A percentile compares a stretch with the other conserved stretches of the same genome.
These are phyloP conservation scores for Echinochloa phyllopogon DNA, from an alignment of 176 grass and related monocot species.

Conservation along the genomic window DNA sequence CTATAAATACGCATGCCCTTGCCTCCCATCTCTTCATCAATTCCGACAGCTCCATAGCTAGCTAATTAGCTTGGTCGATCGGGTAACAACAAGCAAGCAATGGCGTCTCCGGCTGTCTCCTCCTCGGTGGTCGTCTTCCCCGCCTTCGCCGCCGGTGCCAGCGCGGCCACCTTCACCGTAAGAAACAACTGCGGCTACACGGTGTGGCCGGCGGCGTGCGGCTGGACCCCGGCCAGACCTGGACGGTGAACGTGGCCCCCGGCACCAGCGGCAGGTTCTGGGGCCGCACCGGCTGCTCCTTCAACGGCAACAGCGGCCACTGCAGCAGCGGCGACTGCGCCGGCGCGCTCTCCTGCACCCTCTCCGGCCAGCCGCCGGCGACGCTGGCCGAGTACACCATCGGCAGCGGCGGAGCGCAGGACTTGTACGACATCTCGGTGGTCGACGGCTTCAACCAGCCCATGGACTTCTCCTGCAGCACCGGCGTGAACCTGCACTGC, in stretches of 20 bases:
- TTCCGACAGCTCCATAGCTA: too few species aligned
- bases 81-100: too few species aligned
- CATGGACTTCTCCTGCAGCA: constrained; percentile 17
- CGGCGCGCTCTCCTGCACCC: background rate
- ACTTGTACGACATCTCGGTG: constrained; percentile 23
- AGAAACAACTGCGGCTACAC: constrained; percentile 49
- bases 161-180: constrained; percentile 43
- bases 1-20: too few species aligned
- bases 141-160: background rate
- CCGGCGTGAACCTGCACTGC: background rate
- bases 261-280: constrained; percentile 14
- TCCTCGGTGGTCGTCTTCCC: constrained; percentile 22
- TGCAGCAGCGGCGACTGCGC: constrained; percentile 15
- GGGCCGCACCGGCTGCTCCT: constrained; percentile 39
- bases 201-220: constrained; percentile 46
- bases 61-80: too few species aligned
- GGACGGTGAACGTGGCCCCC: background rate
- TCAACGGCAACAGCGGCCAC: background rate
- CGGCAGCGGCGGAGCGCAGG: background rate
- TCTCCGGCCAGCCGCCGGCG: background rate
- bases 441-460: constrained; percentile 15
- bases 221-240: background rate
- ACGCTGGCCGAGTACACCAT: constrained; percentile 29
- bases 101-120: constrained; percentile 18
- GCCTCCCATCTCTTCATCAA: too few species aligned